phyloP scores from a whole-genome alignment of 1,139 yeast genomes.

The Magnusiomyces starmeri region DNA sequence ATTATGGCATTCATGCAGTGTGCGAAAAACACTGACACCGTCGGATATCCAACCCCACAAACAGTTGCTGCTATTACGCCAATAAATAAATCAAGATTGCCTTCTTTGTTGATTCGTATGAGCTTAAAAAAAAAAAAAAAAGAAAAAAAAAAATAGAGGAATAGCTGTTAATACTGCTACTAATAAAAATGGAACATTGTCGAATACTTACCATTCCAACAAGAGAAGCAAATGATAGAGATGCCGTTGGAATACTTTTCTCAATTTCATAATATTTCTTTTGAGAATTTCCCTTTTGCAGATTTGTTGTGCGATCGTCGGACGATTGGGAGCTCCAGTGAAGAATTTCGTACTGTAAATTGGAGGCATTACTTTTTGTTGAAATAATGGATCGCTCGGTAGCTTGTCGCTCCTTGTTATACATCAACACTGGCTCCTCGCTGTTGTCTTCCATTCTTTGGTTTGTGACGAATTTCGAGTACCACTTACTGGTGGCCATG shows the following conservation, averaged over 20 bases:
- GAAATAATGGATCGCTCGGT: constrained; percentile 9
- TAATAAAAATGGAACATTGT: not conserved
- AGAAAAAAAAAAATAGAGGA: not conserved
- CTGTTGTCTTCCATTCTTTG: constrained; percentile 24
- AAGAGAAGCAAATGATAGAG: constrained; percentile 16
- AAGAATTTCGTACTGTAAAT: constrained; percentile 12
- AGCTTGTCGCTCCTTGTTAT: constrained; percentile 10
- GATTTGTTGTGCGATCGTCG: constrained; percentile 7
- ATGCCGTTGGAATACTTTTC: not conserved
- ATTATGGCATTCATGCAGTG: constrained; percentile 35
- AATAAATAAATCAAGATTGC: constrained; percentile 26
- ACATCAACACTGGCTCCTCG: constrained; percentile 14
- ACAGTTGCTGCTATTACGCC: constrained; percentile 32
- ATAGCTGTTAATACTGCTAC: not conserved
- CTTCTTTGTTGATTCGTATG: constrained; percentile 25
- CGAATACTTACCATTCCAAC: constrained; percentile 19
- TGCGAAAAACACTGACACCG: constrained; percentile 36
- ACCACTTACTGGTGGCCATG: constrained; percentile 30
- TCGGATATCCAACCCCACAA: constrained; percentile 38
- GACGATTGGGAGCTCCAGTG: constrained; percentile 10
- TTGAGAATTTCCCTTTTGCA: not conserved
- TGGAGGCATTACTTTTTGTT: constrained; percentile 7
- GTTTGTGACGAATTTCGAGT: constrained; percentile 34
- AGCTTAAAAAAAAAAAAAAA: constrained; percentile 14
- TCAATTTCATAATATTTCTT: not conserved